Evolutionary conservation across 2,329 filamentous ascomycete genomes (phyloP).

Genomic region (Dactylellina cionopaga): DNA sequence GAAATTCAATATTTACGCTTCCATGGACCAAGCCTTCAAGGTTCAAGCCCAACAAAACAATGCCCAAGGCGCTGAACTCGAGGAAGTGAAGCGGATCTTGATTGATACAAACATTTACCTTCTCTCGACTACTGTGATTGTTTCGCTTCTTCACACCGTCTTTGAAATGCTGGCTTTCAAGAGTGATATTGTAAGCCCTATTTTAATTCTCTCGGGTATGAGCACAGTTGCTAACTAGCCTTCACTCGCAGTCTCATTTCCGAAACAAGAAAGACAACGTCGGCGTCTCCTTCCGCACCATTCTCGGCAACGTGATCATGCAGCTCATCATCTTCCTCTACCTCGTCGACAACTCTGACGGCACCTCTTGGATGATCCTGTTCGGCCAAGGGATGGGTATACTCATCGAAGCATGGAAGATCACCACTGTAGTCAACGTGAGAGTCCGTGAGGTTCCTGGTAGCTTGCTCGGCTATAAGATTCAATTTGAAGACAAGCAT

Average conservation of each 20-base stretch:
- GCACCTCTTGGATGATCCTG: conserved; percentile 98
- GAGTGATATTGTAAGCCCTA: conserved; percentile 75
- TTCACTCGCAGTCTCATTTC: conserved; percentile 75
- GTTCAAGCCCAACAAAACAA: conserved; percentile 78
- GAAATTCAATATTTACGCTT: conserved; percentile 88
- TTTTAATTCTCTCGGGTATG: neutral
- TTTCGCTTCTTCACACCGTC: conserved; percentile 89
- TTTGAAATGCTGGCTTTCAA: conserved; percentile 97
- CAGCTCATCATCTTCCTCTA: conserved; percentile 95
- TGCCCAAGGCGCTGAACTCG: conserved; percentile 91
- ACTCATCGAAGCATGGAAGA: conserved; percentile 85
- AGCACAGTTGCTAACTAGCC: conserved; percentile 54
- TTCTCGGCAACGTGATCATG: conserved; percentile 98
- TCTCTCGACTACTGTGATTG: conserved; percentile 82
- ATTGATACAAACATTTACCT: conserved; percentile 94
- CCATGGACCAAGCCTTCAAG: conserved; percentile 87
- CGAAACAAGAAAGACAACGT: conserved; percentile 99
- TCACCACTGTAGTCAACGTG: conserved; percentile 93
- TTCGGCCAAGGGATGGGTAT: conserved; percentile 90
- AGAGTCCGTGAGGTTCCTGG: conserved; percentile 76
- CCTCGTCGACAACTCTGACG: conserved; percentile 94
- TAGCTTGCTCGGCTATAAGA: conserved; percentile 78
- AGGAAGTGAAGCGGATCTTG: conserved; percentile 95
- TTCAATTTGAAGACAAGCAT: conserved; percentile 96
- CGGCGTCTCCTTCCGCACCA: conserved; percentile 93